Percentiles rank a stretch among this genome's conserved stretches.
These are phyloP conservation scores for Dactylellina sp. DNA, from an alignment of 2,329 filamentous ascomycete genomes.

Conservation along the genomic window DNA sequence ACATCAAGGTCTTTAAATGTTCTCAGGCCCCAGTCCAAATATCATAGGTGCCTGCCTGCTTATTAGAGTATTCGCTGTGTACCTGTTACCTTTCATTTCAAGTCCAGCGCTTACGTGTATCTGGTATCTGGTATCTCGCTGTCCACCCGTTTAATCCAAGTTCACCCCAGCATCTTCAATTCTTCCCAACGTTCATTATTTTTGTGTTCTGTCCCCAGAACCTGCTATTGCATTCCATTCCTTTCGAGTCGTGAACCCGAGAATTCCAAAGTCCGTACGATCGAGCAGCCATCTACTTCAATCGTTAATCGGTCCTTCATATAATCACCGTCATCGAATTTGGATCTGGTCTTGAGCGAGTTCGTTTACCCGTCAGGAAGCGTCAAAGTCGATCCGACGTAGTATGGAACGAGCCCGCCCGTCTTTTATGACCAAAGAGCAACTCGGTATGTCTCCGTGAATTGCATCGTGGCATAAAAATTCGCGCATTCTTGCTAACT, in stretches of 20 bases:
- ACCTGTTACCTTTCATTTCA: too few species aligned
- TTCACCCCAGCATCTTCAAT: constrained; percentile 24
- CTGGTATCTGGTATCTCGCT: constrained; percentile 36
- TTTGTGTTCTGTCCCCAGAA: constrained; percentile 14
- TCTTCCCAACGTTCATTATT: constrained; percentile 41
- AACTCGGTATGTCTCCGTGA: constrained; percentile 58
- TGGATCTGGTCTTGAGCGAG: neutral
- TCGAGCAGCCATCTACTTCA: constrained; percentile 21
- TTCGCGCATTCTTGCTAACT: constrained; percentile 5
- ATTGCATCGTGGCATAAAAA: neutral
- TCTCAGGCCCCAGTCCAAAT: constrained; percentile 22
- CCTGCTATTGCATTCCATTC: constrained; percentile 47
- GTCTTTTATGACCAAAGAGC: constrained; percentile 61
- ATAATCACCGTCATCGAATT: constrained; percentile 17
- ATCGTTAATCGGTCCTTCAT: constrained; percentile 26
- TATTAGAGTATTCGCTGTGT: too few species aligned
- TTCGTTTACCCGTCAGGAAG: neutral
- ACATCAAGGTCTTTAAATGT: too few species aligned
- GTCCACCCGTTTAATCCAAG: neutral
- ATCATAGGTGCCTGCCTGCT: constrained; percentile 19
- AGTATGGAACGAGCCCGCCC: constrained; percentile 54
- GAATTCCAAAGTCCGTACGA: constrained; percentile 34
- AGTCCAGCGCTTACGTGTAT: neutral
- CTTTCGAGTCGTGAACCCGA: constrained; percentile 14
- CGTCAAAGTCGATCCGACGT: constrained; percentile 1